These are phyloP conservation scores for Tirmania nivea DNA, from an alignment of 495 filamentous ascomycete genomes.

Conservation along the genomic window DNA sequence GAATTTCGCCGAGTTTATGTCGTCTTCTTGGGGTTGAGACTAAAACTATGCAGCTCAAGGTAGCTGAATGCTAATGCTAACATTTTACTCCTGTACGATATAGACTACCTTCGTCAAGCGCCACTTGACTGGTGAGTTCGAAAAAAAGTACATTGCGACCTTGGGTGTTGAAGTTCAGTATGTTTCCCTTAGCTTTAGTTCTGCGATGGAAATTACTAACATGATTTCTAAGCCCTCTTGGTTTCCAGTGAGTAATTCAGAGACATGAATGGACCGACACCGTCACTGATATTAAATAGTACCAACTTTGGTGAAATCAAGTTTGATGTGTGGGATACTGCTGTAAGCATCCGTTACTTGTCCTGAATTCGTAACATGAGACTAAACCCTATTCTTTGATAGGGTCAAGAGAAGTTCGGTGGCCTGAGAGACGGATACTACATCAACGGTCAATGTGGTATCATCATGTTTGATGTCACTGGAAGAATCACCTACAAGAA, in stretches of 20 bases:
- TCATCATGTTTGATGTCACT: conserved; percentile 99
- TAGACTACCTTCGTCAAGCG: conserved; percentile 99
- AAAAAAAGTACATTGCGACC: conserved; percentile 99
- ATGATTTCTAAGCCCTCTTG: conserved; percentile 15
- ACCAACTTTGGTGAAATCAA: conserved; percentile 79
- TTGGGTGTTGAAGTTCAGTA: conserved; percentile 94
- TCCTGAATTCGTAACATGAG: no score
- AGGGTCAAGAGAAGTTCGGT: conserved; percentile 95
- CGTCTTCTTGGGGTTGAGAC: background rate
- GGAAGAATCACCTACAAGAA: conserved; percentile 99
- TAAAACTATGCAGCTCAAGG: no score
- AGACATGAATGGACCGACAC: background rate
- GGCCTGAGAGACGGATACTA: conserved; percentile 99
- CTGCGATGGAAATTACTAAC: conserved; percentile 44
- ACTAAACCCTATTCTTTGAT: background rate
- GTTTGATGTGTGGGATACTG: conserved; percentile 99
- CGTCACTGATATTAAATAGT: background rate
- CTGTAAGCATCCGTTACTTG: conserved; percentile 23
- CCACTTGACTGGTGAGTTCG: conserved; percentile 97
- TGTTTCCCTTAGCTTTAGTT: conserved; percentile 58
- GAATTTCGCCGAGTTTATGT: conserved; percentile 20
- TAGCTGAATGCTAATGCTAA: conserved; percentile 4
- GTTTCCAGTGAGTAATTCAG: conserved; percentile 6
- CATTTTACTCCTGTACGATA: background rate
- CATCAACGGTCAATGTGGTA: conserved; percentile 99